Percentiles rank a stretch among this genome's conserved stretches.
These are phyloP conservation scores for Vaccinium myrtillus DNA, from an alignment of 148 eudicot genomes.

Conservation along the genomic window DNA sequence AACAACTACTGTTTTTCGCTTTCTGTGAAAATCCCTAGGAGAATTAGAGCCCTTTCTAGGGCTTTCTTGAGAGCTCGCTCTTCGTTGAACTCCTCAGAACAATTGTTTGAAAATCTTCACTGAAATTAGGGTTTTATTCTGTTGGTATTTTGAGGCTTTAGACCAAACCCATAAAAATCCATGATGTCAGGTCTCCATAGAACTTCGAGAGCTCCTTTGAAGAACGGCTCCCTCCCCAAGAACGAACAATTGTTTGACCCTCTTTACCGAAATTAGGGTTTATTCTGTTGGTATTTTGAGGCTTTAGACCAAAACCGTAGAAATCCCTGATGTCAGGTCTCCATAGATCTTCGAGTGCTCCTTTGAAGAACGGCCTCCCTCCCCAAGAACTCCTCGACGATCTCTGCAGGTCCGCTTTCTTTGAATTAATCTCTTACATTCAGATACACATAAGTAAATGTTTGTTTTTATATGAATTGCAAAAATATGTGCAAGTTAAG, in stretches of 20 bases:
- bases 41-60: not conserved
- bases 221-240: no score
- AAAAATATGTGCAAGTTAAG: not conserved
- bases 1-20: not conserved
- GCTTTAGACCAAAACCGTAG: not conserved
- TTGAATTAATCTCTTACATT: not conserved
- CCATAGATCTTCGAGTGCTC: slow-evolving; percentile 68
- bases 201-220: no score
- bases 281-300: not conserved
- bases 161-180: no score
- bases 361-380: slow-evolving; percentile 70
- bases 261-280: slow-evolving; percentile 5
- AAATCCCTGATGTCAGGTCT: slow-evolving; percentile 56
- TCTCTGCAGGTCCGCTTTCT: slow-evolving; percentile 76
- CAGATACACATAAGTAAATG: not conserved
- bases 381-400: slow-evolving; percentile 98
- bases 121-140: no score
- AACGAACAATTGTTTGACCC: not conserved
- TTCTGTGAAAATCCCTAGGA: not conserved
- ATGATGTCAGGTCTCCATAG: no score
- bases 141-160: no score
- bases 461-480: not conserved
- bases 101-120: no score
- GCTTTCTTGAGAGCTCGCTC: not conserved
- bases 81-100: no score